phyloP scores from a whole-genome alignment of 192 early-diverging fungal genomes.

The Linnemannia elongata region DNA sequence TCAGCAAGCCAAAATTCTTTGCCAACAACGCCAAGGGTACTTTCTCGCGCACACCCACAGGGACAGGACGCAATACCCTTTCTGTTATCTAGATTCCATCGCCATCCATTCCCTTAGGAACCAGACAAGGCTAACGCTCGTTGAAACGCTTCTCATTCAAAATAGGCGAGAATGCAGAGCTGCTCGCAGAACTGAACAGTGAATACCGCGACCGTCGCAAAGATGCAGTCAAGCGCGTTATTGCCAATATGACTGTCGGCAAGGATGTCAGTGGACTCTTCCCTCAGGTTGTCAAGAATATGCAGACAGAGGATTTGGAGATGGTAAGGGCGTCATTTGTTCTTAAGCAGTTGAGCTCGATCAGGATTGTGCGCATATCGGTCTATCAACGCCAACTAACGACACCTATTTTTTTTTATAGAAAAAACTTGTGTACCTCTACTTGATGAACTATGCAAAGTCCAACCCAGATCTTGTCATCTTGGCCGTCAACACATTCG shows the following conservation, averaged over 20 bases:
- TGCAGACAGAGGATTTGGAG: conserved; percentile 99
- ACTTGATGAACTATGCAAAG: conserved; percentile 98
- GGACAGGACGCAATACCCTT: not conserved
- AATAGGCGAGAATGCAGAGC: conserved; percentile 96
- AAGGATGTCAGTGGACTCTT: conserved; percentile 97
- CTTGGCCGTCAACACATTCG: conserved; percentile 97
- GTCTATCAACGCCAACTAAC: not conserved
- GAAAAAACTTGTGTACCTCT: conserved; percentile 98
- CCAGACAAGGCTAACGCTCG: not conserved
- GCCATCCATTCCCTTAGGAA: not conserved
- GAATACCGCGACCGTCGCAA: conserved; percentile 97
- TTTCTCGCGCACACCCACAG: not conserved
- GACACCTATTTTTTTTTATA: conserved; percentile 40
- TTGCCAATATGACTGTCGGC: conserved; percentile 99
- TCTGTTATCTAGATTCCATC: not conserved
- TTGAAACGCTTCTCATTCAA: not conserved
- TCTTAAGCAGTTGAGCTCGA: not conserved
- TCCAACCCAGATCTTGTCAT: conserved; percentile 97
- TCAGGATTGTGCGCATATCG: not conserved
- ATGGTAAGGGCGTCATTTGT: conserved; percentile 27
- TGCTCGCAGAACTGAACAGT: conserved; percentile 96
- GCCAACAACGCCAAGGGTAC: conserved; percentile 82
- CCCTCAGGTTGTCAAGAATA: conserved; percentile 98
- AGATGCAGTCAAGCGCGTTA: conserved; percentile 98
- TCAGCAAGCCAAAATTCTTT: conserved; percentile 76